Evolutionary conservation across 441 rosid species (phyloP).

Genomic region (Erodium moschatum): DNA sequence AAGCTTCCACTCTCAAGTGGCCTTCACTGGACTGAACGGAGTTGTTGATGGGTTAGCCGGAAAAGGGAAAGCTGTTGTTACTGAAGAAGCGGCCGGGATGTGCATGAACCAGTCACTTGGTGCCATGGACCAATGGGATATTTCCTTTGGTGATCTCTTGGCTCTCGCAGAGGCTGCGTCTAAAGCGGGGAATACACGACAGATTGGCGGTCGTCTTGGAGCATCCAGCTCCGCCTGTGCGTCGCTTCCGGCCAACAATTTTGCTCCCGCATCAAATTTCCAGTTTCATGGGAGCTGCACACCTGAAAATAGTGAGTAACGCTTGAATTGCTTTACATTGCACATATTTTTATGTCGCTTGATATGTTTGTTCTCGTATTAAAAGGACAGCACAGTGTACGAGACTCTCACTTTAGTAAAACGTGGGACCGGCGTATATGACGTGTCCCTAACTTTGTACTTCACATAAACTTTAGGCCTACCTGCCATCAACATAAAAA

Average conservation of each 20-base stretch:
- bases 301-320: conserved; percentile 23
- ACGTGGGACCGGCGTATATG: not conserved
- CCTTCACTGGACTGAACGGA: conserved; percentile 7
- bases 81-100: conserved; percentile 10
- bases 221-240: not conserved
- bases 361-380: not conserved
- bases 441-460: not conserved
- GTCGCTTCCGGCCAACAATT: not conserved
- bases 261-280: not conserved
- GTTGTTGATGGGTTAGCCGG: conserved; percentile 8
- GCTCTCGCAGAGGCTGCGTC: conserved; percentile 51
- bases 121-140: conserved; percentile 18
- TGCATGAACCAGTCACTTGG: conserved; percentile 19
- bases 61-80: not conserved
- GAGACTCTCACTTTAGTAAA: not conserved
- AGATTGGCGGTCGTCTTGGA: not conserved
- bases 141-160: conserved; percentile 41
- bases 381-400: not conserved
- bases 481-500: too few relatives aligned
- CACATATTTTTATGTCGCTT: not conserved
- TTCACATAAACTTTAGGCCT: too few relatives aligned
- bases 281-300: conserved; percentile 13
- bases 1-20: conserved; percentile 11
- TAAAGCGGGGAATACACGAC: not conserved
- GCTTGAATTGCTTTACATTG: not conserved